phyloP scores from a whole-genome alignment of 768 basidiomycete genomes.

The Rhizopogon vesiculosus region DNA sequence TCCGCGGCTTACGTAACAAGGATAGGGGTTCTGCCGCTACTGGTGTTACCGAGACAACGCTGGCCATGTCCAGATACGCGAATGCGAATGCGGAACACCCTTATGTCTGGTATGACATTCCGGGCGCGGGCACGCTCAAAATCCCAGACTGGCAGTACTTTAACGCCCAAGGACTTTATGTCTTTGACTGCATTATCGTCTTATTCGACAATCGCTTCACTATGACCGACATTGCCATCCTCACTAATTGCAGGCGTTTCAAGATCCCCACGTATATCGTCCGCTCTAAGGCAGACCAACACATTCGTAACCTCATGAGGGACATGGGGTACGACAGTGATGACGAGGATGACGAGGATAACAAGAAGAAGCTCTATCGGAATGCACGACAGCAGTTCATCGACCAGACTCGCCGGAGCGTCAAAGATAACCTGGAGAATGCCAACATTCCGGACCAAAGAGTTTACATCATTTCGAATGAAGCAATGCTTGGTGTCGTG shows the following conservation, averaged over 20 bases:
- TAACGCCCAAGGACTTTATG: conserved; percentile 30
- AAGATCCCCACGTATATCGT: conserved; percentile 30
- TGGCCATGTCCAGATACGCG: conserved; percentile 18
- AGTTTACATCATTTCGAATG: conserved; percentile 25
- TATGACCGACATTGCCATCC: conserved; percentile 28
- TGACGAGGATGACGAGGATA: conserved; percentile 8
- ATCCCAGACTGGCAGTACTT: conserved; percentile 32
- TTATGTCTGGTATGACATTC: conserved; percentile 32
- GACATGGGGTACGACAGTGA: conserved; percentile 25
- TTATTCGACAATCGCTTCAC: conserved; percentile 30
- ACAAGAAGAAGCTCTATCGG: conserved; percentile 13
- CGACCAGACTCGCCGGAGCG: conserved; percentile 17
- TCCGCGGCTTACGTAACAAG: conserved; percentile 23
- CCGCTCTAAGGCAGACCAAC: conserved; percentile 32
- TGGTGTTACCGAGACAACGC: conserved; percentile 27
- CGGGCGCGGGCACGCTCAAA: conserved; percentile 29
- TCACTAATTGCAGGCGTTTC: conserved; percentile 24
- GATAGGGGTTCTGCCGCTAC: conserved; percentile 20
- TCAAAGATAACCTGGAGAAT: conserved; percentile 17
- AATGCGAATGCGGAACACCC: conserved; percentile 15
- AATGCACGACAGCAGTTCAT: conserved; percentile 24
- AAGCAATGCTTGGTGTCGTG: conserved; percentile 17
- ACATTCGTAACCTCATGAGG: conserved; percentile 22
- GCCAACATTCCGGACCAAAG: conserved; percentile 23
- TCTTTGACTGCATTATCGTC: conserved; percentile 31